These are phyloP conservation scores for Candida rishiriensis DNA, from an alignment of 805 yeast species.

Conservation along the genomic window DNA sequence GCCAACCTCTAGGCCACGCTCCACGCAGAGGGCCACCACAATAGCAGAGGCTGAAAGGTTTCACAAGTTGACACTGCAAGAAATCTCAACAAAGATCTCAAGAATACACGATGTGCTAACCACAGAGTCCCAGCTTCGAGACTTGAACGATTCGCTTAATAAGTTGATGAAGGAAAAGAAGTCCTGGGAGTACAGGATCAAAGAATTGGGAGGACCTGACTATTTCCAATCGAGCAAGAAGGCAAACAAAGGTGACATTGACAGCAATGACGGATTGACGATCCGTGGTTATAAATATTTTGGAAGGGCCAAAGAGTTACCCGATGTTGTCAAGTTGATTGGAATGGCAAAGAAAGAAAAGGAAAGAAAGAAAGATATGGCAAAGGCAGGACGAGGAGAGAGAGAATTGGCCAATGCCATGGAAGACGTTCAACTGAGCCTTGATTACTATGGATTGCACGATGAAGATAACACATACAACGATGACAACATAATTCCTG, in stretches of 20 bases:
- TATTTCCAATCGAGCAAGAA: constrained; percentile 31
- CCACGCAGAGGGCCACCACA: constrained; percentile 46
- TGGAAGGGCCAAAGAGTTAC: constrained; percentile 79
- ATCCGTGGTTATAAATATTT: constrained; percentile 64
- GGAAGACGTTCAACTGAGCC: constrained; percentile 5
- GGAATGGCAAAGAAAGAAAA: constrained; percentile 27
- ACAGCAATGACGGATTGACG: constrained; percentile 3
- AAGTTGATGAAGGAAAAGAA: constrained; percentile 59
- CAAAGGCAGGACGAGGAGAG: constrained; percentile 11
- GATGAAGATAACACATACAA: constrained; percentile 24
- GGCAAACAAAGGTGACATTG: background rate
- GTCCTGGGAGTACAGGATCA: constrained; percentile 76
- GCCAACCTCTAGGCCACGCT: constrained; percentile 50
- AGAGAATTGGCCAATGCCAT: constrained; percentile 1
- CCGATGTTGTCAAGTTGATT: constrained; percentile 57
- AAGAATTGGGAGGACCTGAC: constrained; percentile 70
- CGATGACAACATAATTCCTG: constrained; percentile 3
- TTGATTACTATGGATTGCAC: constrained; percentile 40
- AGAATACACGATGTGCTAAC: constrained; percentile 57
- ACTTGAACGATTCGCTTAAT: constrained; percentile 70
- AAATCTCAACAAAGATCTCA: constrained; percentile 56
- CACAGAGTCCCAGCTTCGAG: constrained; percentile 62
- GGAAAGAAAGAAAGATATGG: constrained; percentile 11
- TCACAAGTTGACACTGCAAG: constrained; percentile 57
- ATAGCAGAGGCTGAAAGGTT: constrained; percentile 68